Evolutionary conservation across 2,329 filamentous ascomycete genomes (phyloP), one percentile per base, ranked within the genome.

Genomic region (Aspergillus candidus): DNA sequence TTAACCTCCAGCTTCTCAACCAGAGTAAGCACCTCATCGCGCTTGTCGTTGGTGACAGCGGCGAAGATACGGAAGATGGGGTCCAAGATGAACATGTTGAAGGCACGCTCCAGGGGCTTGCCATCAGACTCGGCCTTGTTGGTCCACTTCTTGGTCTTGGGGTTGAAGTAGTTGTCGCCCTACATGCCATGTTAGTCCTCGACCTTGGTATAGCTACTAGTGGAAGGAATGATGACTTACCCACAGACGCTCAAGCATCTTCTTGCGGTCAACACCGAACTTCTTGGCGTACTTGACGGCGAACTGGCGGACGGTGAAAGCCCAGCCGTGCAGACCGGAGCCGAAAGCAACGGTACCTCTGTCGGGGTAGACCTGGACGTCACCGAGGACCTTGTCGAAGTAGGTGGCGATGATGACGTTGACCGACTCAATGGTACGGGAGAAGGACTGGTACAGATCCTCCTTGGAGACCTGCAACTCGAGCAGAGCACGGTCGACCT

Each of bases 241-340:
- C 93, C 93, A 98, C 61, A 98, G 88, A 84, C 93, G 89, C 80
- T 96, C 88, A 87, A 97, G 95, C 93, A 98, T 96, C 88, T 97
- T 97, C 79, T 84, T 86, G 75, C 90, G 90, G 84, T 98, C 91
- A 64, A 98, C 93, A 86, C 93, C 93, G 67, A 98, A 98, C 79
- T 98, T 98, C 89, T 97, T 97, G 76, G 91, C 86, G 74, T 98
- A 98, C 66, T 85, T 83, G 69, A 82, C 73, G 62, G 93, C 93
- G 75, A 98, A 98, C 76, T 98, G 93, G 69, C 93, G 88, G 78
- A 97, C 77, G 66, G 93, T 98, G 84, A 98, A 98, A 67, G 89
- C 91, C 93, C 93, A 98, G 74, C 93, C 93, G 80, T 98, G 93
- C 55, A 97, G 90, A 86, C 91, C 93, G 74, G 93, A 97, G 77